Evolutionary conservation across 108 stramenopile genomes (phyloP).

Genomic region (Cyclotella sp.): DNA sequence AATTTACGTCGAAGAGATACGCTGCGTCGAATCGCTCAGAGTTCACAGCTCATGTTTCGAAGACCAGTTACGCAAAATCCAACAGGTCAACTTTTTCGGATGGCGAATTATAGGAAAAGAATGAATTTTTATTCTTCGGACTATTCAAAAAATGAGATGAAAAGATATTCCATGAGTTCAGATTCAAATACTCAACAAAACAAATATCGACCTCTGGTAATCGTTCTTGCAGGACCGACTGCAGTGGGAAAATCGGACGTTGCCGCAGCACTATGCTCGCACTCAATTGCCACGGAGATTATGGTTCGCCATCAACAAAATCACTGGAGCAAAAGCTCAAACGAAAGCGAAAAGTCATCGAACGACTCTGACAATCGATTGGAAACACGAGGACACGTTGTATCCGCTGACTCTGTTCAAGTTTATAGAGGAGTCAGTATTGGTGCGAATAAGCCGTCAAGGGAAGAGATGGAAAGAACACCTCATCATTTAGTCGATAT

Average conservation of each 20-base stretch:
- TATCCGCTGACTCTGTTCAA: slow-evolving; percentile 96
- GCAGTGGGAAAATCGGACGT: slow-evolving; percentile 93
- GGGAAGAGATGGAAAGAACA: slow-evolving; percentile 71
- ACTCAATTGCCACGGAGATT: slow-evolving; percentile 37
- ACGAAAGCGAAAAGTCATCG: not conserved
- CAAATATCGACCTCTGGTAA: slow-evolving; percentile 55
- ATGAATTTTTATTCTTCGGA: not conserved
- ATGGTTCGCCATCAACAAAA: slow-evolving; percentile 14
- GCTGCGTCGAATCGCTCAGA: not conserved
- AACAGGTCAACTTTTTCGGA: not conserved
- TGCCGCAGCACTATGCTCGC: slow-evolving; percentile 77
- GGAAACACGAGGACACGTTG: slow-evolving; percentile 60
- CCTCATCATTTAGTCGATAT: slow-evolving; percentile 93
- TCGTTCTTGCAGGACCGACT: slow-evolving; percentile 92
- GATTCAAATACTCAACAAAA: not conserved
- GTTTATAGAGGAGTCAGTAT: slow-evolving; percentile 90
- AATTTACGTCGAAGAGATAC: no score
- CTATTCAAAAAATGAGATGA: not conserved
- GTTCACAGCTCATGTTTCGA: slow-evolving; percentile 1
- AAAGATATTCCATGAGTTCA: not conserved
- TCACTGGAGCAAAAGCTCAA: slow-evolving; percentile 28
- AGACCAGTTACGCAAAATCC: not conserved
- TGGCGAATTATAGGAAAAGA: slow-evolving; percentile 12
- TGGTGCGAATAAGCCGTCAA: slow-evolving; percentile 95
- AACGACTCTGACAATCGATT: not conserved